A percentile compares a stretch with the other conserved stretches of the same genome.
Evolutionary conservation across 148 eudicot species (phyloP).

Genomic region (Persicaria tinctoria): DNA sequence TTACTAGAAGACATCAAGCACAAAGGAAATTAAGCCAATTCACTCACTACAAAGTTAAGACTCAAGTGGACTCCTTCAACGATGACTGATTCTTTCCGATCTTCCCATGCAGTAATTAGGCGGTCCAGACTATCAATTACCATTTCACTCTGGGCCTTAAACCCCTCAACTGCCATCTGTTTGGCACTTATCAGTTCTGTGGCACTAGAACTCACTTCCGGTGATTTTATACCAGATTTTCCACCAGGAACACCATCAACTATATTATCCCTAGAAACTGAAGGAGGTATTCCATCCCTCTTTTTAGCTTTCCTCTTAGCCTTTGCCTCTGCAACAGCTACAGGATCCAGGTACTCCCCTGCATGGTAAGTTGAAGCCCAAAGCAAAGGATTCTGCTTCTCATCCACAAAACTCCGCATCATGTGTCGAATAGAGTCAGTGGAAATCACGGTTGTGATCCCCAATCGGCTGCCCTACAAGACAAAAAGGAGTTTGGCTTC

Average conservation of each 20-base stretch:
- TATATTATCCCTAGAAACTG: conserved; percentile 33
- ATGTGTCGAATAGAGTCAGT: conserved; percentile 96
- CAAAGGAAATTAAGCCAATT: not conserved
- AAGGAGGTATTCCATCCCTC: conserved; percentile 31
- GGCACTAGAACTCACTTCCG: conserved; percentile 21
- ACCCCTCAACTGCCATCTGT: conserved; percentile 95
- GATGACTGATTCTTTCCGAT: conserved; percentile 85
- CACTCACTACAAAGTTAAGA: conserved; percentile 89
- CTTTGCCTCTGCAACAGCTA: conserved; percentile 89
- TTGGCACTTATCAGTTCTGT: conserved; percentile 32
- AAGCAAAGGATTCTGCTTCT: conserved; percentile 78
- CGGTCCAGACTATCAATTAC: conserved; percentile 97
- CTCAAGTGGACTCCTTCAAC: conserved; percentile 98
- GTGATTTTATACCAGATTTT: conserved; percentile 30
- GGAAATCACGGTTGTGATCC: conserved; percentile 89
- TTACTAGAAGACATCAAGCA: not conserved
- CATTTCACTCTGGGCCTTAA: conserved; percentile 99
- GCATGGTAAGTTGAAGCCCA: conserved; percentile 99
- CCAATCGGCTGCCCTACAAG: conserved; percentile 83
- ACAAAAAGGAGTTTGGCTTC: not conserved
- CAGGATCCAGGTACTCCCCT: conserved; percentile 79
- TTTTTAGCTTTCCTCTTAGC: conserved; percentile 78
- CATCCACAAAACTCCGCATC: conserved; percentile 98
- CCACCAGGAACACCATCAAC: conserved; percentile 28
- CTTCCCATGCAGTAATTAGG: conserved; percentile 89